Conservation (phyloP, 2,329 filamentous ascomycete species). For the Chrysosphaeria jannelii region DNA sequence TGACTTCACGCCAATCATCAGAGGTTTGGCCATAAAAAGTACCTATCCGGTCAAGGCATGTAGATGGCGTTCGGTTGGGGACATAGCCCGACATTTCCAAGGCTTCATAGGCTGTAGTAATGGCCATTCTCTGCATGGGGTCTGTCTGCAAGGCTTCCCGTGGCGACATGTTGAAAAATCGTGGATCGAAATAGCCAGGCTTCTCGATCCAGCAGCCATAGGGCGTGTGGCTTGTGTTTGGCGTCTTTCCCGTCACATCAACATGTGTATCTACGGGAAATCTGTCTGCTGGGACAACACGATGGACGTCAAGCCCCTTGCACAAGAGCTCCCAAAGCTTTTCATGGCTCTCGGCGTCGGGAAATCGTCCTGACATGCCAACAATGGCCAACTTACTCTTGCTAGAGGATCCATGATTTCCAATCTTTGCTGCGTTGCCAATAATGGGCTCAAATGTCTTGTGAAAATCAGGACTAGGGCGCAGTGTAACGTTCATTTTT, state of each 20-base stretch:
- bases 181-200: conserved; percentile 49
- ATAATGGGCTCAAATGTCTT: conserved; percentile 8
- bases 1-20: conserved; percentile 51
- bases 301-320: conserved; percentile 45
- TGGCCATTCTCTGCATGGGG: conserved; percentile 47
- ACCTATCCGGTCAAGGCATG: conserved; percentile 29
- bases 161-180: conserved; percentile 69
- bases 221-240: conserved; percentile 49
- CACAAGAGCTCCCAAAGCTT: conserved; percentile 47
- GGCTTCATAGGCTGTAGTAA: conserved; percentile 54
- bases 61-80: conserved; percentile 41
- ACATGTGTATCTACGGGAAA: conserved; percentile 43
- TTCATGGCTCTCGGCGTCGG: conserved; percentile 38
- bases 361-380: conserved; percentile 52
- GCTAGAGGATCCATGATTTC: conserved; percentile 16
- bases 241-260: conserved; percentile 39
- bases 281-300: conserved; percentile 34
- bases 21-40: conserved; percentile 49
- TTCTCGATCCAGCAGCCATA: conserved; percentile 49
- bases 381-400: conserved; percentile 57
- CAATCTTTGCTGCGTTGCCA: conserved; percentile 9
- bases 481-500: conserved; percentile 13
- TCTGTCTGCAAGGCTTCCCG: conserved; percentile 47
- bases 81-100: conserved; percentile 57
- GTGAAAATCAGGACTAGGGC: conserved; percentile 9